These are phyloP conservation scores for Ceratorhiza oryzae-sativae DNA, from an alignment of 1,284 basidiomycete species.

Conservation along the genomic window DNA sequence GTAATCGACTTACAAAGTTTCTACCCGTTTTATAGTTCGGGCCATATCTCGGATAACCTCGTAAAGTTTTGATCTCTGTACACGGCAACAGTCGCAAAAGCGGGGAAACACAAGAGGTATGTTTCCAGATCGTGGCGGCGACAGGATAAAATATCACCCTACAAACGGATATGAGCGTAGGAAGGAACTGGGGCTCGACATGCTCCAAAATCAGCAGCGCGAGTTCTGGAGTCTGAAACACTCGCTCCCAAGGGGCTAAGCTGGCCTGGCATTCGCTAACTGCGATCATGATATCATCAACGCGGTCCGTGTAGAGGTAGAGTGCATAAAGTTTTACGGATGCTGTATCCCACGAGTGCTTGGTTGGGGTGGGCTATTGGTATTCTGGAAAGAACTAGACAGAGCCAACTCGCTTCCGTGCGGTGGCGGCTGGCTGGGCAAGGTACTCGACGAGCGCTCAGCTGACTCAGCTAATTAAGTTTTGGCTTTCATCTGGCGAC, in stretches of 20 bases:
- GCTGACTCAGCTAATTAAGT: conserved; percentile 25
- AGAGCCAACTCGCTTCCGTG: too few relatives aligned
- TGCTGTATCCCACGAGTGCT: not conserved
- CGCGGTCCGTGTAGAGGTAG: not conserved
- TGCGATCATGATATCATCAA: not conserved
- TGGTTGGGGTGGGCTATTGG: not conserved
- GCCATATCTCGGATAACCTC: not conserved
- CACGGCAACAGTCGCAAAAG: conserved; percentile 2
- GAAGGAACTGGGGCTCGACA: not conserved
- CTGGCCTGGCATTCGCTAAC: not conserved
- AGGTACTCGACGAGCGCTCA: not conserved
- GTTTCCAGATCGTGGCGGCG: not conserved
- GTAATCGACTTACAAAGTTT: not conserved
- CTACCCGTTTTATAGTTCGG: not conserved
- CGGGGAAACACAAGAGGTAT: not conserved
- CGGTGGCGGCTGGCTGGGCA: not conserved
- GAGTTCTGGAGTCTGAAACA: conserved; percentile 8
- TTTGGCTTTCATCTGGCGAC: not conserved
- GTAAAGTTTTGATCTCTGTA: not conserved
- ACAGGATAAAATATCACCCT: not conserved
- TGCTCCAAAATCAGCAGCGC: not conserved
- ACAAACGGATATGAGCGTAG: not conserved
- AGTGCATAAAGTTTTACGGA: not conserved
- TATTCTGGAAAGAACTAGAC: not conserved
- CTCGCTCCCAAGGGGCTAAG: not conserved